Conservation (phyloP, 805 yeast genomes). For the Saccharomycopsis fermentans region DNA sequence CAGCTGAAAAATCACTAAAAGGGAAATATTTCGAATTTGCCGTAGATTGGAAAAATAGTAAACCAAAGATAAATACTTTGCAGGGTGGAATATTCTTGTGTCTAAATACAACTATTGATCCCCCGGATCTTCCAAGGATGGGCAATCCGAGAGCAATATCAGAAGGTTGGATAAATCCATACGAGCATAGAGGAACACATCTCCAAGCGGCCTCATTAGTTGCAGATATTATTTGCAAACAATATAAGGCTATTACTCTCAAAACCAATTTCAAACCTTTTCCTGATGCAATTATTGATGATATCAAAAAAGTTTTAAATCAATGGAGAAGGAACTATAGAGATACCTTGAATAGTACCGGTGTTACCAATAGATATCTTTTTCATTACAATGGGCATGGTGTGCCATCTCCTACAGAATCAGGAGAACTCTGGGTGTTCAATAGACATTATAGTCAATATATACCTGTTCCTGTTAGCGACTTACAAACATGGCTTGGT, state of each 20-base stretch:
- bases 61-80: slow-evolving; percentile 85
- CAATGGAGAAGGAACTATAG: slow-evolving; percentile 82
- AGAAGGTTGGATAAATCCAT: slow-evolving; percentile 92
- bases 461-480: slow-evolving; percentile 92
- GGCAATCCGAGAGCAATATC: slow-evolving; percentile 76
- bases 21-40: slow-evolving; percentile 56
- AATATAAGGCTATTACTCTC: slow-evolving; percentile 80
- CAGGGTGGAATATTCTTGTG: slow-evolving; percentile 89
- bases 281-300: slow-evolving; percentile 92
- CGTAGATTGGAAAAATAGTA: slow-evolving; percentile 83
- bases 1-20: slow-evolving; percentile 38
- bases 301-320: slow-evolving; percentile 82
- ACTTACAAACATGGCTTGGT: slow-evolving; percentile 93
- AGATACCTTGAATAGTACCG: slow-evolving; percentile 30
- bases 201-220: slow-evolving; percentile 86
- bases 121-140: slow-evolving; percentile 80
- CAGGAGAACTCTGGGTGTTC: slow-evolving; percentile 98
- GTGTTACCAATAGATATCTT: slow-evolving; percentile 41
- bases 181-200: slow-evolving; percentile 50
- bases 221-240: slow-evolving; percentile 78
- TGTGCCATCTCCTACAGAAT: slow-evolving; percentile 91
- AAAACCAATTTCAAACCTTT: slow-evolving; percentile 86
- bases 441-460: slow-evolving; percentile 95
- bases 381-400: slow-evolving; percentile 98
- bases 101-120: slow-evolving; percentile 89